Base-by-base conservation (phyloP, 257 asterid genomes). In the Apocynum venetum region DNA sequence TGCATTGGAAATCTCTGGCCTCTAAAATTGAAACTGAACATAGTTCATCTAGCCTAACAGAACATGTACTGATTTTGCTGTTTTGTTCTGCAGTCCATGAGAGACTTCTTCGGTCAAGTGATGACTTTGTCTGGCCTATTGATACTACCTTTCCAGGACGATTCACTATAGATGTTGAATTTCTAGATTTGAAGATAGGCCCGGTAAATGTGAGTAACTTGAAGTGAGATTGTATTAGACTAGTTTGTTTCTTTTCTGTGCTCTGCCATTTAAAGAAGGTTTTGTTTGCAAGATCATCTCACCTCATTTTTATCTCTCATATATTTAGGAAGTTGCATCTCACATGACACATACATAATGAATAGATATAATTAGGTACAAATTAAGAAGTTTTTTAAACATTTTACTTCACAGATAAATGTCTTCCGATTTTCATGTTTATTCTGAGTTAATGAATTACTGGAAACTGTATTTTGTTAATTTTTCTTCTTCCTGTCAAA, bases 81-180 rank as follows among this genome's bases (percentile, higher is more conserved):
- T 77, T 80, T 78, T 67, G 10, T 88, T 77, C 69, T 84, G 89
- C 91, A 94, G 98, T 89, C 82, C 89, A 87, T 36, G 98, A 92
- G 85, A 86, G 89, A 82, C 82, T 91, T 76, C 96, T 94, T 71
- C 92, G 96, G 41, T 81, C 95, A 47, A 88, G 91, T 71, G 98
- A 92, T 66, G 97, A 94, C 85, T 94, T 91, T 86, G 92, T 89
- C 84, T 91, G 96, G 85, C 91, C 90, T 15, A 85, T 94, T 76
- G 98, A 94, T 68, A 77, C 90, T 59, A 84, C 77, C 44, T 83
- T 77, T 64, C 92, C 84, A 78, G 94, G 95, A 38, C 96, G 93
- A n/a, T 83, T 91, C 76, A 48, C 85, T 83, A 89, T 94, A 67
- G 97, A 94, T 48, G 95, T 92, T 41, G 97, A 94, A 92, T 92